phyloP scores from a whole-genome alignment of 306 rosid species.

The Cucurbita pepo region DNA sequence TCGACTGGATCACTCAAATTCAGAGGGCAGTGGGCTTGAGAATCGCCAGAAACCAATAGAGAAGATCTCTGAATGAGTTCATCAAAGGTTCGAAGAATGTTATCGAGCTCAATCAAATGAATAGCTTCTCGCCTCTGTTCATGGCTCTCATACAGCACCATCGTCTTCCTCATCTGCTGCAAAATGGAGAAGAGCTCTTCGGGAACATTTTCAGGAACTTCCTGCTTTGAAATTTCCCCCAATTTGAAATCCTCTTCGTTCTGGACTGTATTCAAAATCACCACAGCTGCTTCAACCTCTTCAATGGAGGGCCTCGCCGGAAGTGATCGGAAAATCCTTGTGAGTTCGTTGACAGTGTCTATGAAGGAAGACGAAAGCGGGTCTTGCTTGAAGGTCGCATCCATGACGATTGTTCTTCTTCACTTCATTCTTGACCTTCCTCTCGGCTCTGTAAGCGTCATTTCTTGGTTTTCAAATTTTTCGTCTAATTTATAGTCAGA shows the following conservation, averaged over 20 bases:
- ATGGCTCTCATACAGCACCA: conserved; percentile 37
- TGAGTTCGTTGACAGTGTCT: conserved; percentile 47
- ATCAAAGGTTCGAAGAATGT: conserved; percentile 42
- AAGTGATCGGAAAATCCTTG: conserved; percentile 45
- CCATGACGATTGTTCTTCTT: conserved; percentile 22
- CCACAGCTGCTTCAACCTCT: conserved; percentile 66
- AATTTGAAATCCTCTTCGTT: conserved; percentile 48
- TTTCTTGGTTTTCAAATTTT: neutral
- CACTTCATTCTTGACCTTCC: neutral
- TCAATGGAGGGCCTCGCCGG: conserved; percentile 69
- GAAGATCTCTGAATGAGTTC: conserved; percentile 73
- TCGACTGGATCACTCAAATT: conserved; percentile 14
- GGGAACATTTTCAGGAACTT: conserved; percentile 27
- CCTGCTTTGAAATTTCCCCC: conserved; percentile 34
- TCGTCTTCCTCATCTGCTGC: conserved; percentile 39
- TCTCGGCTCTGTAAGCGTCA: neutral
- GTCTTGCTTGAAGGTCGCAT: conserved; percentile 18
- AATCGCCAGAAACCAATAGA: conserved; percentile 42
- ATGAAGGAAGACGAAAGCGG: conserved; percentile 23
- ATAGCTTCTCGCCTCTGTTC: conserved; percentile 53
- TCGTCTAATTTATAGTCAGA: neutral
- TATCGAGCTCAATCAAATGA: conserved; percentile 38
- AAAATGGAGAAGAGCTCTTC: conserved; percentile 45
- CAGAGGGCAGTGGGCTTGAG: conserved; percentile 6
- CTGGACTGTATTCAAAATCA: conserved; percentile 38